Percentiles rank a stretch among this genome's conserved stretches.
These are phyloP conservation scores for Rhizopus sp. DNA, from an alignment of 371 early-diverging fungal genomes.

Conservation along the genomic window DNA sequence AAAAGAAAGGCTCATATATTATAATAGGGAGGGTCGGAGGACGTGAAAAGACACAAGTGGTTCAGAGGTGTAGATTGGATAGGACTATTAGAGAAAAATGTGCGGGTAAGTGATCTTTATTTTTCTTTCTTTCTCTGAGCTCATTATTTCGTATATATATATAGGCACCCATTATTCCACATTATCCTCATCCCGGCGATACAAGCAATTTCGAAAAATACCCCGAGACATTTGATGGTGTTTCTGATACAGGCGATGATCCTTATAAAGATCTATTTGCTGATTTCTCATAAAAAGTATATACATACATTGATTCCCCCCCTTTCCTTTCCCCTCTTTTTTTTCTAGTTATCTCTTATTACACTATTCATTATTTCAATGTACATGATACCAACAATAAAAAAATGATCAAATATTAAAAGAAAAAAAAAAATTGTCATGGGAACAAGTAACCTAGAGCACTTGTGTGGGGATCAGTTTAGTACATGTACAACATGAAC, in stretches of 20 bases:
- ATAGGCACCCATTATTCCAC: slow-evolving; percentile 88
- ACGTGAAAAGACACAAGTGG: slow-evolving; percentile 85
- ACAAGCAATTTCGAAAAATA: slow-evolving; percentile 96
- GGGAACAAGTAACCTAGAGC: no score
- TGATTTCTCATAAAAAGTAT: slow-evolving; percentile 32
- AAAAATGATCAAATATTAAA: background rate
- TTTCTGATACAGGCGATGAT: slow-evolving; percentile 33
- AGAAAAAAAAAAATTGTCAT: no score
- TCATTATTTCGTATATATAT: background rate
- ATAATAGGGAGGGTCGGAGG: slow-evolving; percentile 70
- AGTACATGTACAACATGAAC: no score
- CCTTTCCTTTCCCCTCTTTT: background rate
- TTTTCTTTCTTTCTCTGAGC: background rate
- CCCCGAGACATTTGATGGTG: slow-evolving; percentile 74
- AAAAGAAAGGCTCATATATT: background rate
- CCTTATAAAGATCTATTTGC: slow-evolving; percentile 47
- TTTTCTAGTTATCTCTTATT: background rate
- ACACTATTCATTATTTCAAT: slow-evolving; percentile 3
- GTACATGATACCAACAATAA: slow-evolving; percentile 7
- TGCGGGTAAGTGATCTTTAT: slow-evolving; percentile 43
- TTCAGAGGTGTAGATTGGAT: slow-evolving; percentile 86
- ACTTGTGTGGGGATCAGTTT: no score
- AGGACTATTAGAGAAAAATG: slow-evolving; percentile 67
- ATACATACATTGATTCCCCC: background rate
- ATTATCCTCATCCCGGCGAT: slow-evolving; percentile 87